phyloP scores from a whole-genome alignment of 2,329 filamentous ascomycete genomes.

The Colletotrichum acutatum region DNA sequence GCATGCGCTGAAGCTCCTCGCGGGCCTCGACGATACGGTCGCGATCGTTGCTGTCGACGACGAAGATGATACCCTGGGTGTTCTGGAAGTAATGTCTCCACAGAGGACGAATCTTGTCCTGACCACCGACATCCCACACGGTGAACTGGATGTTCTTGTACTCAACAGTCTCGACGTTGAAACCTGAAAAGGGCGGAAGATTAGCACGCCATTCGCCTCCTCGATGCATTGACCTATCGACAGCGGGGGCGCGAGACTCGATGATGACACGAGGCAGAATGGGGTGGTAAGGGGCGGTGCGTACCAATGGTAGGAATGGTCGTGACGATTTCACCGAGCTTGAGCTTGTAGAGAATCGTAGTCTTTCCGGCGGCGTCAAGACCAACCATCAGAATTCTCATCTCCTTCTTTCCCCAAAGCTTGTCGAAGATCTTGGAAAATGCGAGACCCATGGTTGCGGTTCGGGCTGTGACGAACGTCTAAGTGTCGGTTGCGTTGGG shows the following conservation, averaged over 20 bases:
- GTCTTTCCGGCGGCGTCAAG: constrained; percentile 99
- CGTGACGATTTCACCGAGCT: constrained; percentile 98
- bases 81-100: constrained; percentile 99
- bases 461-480: constrained; percentile 47
- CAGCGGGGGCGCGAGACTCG: constrained; percentile 1
- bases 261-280: not conserved
- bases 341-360: constrained; percentile 99
- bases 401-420: constrained; percentile 99
- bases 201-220: constrained; percentile 38
- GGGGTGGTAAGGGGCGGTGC: constrained; percentile 40
- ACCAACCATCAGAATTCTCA: constrained; percentile 99
- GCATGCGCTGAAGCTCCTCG: constrained; percentile 96
- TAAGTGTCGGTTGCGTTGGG: constrained; percentile 46
- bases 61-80: constrained; percentile 99
- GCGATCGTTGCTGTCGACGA: constrained; percentile 98
- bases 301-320: constrained; percentile 98
- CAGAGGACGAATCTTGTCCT: constrained; percentile 99
- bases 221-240: constrained; percentile 1
- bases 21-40: constrained; percentile 97
- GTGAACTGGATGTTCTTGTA: constrained; percentile 99
- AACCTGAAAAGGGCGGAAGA: constrained; percentile 65
- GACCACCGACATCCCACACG: constrained; percentile 99
- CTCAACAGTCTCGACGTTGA: constrained; percentile 99
- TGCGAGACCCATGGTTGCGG: constrained; percentile 93
- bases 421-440: constrained; percentile 97